phyloP scores from a whole-genome alignment of 2,329 filamentous ascomycete genomes.

The Aureobasidium melanogenum region DNA sequence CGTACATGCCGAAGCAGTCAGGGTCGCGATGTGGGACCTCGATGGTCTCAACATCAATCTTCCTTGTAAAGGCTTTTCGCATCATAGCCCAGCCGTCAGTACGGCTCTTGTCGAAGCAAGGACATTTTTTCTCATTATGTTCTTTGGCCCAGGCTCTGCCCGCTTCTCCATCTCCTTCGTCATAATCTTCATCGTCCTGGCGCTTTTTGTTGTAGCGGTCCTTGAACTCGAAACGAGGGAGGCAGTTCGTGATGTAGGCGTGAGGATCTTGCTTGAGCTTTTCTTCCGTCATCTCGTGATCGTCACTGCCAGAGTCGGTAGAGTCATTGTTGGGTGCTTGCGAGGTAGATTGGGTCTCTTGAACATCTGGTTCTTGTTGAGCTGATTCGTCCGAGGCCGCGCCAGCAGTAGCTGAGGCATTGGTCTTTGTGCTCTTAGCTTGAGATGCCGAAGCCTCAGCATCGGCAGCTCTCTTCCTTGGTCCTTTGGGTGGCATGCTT shows the following conservation, averaged over 20 bases:
- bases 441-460: not conserved
- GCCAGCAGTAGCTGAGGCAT: not conserved
- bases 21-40: not conserved
- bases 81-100: constrained; percentile 5
- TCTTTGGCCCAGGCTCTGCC: not conserved
- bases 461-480: not conserved
- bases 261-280: not conserved
- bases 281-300: not conserved
- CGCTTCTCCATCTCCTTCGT: not conserved
- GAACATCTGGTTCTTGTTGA: not conserved
- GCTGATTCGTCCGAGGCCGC: not conserved
- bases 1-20: not conserved
- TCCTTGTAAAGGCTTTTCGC: not conserved
- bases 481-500: not conserved
- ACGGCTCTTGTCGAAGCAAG: not conserved
- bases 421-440: not conserved
- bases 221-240: not conserved
- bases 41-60: not conserved
- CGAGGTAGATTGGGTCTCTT: not conserved
- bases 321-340: not conserved
- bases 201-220: not conserved
- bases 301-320: not conserved
- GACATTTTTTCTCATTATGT: not conserved
- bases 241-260: not conserved
- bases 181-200: not conserved